A percentile compares a stretch with the other conserved stretches of the same genome.
Conservation (phyloP, 2,329 filamentous ascomycete species). For the Penicillium sp. region DNA sequence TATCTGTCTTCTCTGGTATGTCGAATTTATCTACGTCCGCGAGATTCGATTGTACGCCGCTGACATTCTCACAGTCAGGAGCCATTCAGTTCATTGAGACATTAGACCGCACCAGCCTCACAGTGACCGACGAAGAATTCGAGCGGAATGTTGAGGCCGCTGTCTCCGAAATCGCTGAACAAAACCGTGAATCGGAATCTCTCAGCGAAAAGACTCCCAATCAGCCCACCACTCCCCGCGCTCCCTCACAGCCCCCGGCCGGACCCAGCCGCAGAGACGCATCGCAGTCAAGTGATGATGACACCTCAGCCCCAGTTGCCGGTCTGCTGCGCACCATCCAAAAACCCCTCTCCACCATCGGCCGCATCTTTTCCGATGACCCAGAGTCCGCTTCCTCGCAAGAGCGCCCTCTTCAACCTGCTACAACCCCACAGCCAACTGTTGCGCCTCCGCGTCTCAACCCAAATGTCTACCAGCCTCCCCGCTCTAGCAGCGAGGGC, state of each 20-base stretch:
- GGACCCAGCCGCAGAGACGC: constrained; percentile 41
- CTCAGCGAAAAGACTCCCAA: constrained; percentile 39
- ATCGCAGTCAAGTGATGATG: constrained; percentile 56
- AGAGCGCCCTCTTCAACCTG: constrained; percentile 34
- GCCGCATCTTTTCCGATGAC: constrained; percentile 86
- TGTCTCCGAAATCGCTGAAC: constrained; percentile 91
- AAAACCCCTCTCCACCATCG: constrained; percentile 83
- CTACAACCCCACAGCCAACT: constrained; percentile 48
- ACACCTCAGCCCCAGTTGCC: constrained; percentile 70
- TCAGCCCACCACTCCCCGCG: constrained; percentile 58
- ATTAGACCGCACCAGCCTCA: constrained; percentile 87
- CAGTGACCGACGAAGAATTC: constrained; percentile 92
- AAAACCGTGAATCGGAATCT: constrained; percentile 64
- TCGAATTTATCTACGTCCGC: constrained; percentile 7
- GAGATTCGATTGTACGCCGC: constrained; percentile 7
- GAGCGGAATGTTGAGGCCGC: constrained; percentile 94
- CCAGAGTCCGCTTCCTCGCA: constrained; percentile 31
- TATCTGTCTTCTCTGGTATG: constrained; percentile 88
- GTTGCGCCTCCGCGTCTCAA: constrained; percentile 52
- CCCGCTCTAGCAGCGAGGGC: constrained; percentile 40
- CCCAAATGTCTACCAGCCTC: constrained; percentile 46
- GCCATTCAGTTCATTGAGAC: constrained; percentile 96
- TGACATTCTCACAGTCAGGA: constrained; percentile 49
- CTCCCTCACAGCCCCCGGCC: constrained; percentile 60
- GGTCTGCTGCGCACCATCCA: constrained; percentile 88